These are phyloP conservation scores for Thalassiosira hispida DNA, from an alignment of 352 stramenopile species.

Conservation along the genomic window DNA sequence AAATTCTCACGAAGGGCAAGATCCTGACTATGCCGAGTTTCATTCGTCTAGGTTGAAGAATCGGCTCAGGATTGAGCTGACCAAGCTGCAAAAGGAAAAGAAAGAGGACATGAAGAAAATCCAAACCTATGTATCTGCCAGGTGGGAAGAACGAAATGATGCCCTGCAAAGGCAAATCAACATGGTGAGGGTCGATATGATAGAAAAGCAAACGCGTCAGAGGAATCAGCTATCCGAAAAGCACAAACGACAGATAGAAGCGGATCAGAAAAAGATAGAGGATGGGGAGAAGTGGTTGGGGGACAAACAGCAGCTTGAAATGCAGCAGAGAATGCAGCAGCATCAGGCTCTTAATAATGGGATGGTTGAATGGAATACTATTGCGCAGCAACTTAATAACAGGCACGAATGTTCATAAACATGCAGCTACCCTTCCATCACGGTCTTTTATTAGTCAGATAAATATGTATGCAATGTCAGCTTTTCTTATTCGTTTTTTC, in stretches of 20 bases:
- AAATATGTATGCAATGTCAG: no score
- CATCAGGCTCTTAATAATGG: slow-evolving; percentile 53
- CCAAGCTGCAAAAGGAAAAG: slow-evolving; percentile 44
- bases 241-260: slow-evolving; percentile 46
- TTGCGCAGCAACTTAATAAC: slow-evolving; percentile 42
- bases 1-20: slow-evolving; percentile 71
- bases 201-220: slow-evolving; percentile 62
- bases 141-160: slow-evolving; percentile 58
- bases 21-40: slow-evolving; percentile 38
- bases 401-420: slow-evolving; percentile 62
- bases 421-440: no score
- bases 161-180: slow-evolving; percentile 54
- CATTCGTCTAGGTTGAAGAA: slow-evolving; percentile 31
- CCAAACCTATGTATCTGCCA: slow-evolving; percentile 47
- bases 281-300: slow-evolving; percentile 56
- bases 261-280: slow-evolving; percentile 62
- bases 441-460: no score
- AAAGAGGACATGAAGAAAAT: slow-evolving; percentile 54
- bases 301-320: slow-evolving; percentile 53
- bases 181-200: slow-evolving; percentile 48
- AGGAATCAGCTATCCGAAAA: slow-evolving; percentile 47
- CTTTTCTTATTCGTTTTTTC: no score
- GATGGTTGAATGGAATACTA: slow-evolving; percentile 53
- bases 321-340: slow-evolving; percentile 43
- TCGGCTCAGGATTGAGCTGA: slow-evolving; percentile 32